Conservation (phyloP, 345 rosid genomes). For the Gossypium mustelinum region DNA sequence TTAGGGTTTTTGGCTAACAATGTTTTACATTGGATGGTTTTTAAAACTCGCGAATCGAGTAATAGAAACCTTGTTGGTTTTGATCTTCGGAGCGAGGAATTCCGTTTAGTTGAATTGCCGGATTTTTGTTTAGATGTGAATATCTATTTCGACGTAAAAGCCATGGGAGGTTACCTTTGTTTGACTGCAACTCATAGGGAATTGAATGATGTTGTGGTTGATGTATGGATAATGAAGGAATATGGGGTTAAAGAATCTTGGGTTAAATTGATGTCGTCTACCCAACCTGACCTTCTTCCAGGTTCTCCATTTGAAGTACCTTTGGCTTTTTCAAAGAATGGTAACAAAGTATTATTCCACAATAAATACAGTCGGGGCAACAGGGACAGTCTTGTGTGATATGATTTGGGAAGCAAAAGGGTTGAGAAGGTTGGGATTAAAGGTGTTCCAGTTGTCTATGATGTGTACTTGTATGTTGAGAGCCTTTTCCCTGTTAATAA, state of each 20-base stretch:
- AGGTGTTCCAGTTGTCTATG: background rate
- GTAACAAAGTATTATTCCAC: conserved; percentile 1
- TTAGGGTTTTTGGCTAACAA: conserved; percentile 33
- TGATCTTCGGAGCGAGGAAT: background rate
- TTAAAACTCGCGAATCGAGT: conserved; percentile 23
- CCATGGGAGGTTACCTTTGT: conserved; percentile 25
- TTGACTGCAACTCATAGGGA: conserved; percentile 13
- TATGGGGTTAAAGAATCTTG: background rate
- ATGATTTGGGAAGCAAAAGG: background rate
- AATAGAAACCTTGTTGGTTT: conserved; percentile 20
- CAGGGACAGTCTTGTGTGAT: too few species aligned
- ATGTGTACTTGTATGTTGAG: too few species aligned
- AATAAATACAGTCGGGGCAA: too few species aligned
- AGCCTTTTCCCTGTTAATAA: too few species aligned
- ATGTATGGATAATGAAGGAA: conserved; percentile 10
- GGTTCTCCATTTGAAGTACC: background rate
- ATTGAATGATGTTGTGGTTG: background rate
- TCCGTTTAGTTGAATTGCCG: conserved; percentile 22
- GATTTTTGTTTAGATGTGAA: background rate
- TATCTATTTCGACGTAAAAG: conserved; percentile 24
- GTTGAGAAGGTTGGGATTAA: background rate
- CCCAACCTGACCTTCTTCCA: too few species aligned
- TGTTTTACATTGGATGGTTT: conserved; percentile 38
- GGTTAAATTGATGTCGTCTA: background rate
- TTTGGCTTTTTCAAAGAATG: background rate